Conservation (phyloP, 192 early-diverging fungal genomes). For the Coemansia sp. region DNA sequence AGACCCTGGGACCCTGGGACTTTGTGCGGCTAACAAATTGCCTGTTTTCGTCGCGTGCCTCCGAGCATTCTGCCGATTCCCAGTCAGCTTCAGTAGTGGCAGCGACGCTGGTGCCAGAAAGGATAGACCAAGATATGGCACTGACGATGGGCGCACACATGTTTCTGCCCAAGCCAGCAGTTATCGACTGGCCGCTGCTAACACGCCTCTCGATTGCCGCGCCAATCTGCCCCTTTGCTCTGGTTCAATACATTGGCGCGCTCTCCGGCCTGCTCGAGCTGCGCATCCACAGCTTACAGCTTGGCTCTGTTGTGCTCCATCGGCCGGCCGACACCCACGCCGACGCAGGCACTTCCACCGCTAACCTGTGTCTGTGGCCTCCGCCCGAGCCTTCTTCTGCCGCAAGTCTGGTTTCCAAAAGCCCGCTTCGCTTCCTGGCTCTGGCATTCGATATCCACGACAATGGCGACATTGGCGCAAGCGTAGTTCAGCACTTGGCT, state of each 20-base stretch:
- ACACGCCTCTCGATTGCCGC: background rate
- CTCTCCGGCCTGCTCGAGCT: background rate
- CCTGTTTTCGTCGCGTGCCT: background rate
- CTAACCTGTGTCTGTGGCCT: background rate
- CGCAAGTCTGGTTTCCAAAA: background rate
- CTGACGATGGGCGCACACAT: slow-evolving; percentile 4
- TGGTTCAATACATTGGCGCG: slow-evolving; percentile 4
- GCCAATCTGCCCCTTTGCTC: slow-evolving; percentile 8
- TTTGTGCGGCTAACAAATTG: slow-evolving; percentile 8
- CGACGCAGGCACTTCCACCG: background rate
- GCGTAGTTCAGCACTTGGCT: slow-evolving; percentile 4
- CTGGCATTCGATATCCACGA: background rate
- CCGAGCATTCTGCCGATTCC: background rate
- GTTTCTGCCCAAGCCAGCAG: slow-evolving; percentile 7
- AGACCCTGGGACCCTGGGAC: background rate
- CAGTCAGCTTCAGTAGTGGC: too few species aligned
- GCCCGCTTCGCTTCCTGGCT: background rate
- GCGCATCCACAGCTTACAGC: slow-evolving; percentile 1
- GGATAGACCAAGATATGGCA: background rate
- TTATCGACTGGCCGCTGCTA: background rate
- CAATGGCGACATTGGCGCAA: background rate
- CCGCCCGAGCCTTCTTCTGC: background rate
- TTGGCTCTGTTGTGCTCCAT: background rate
- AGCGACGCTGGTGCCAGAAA: background rate
- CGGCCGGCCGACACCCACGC: background rate